Conservation (phyloP, 2,329 filamentous ascomycete species). For the Cytospora chrysosperma region DNA sequence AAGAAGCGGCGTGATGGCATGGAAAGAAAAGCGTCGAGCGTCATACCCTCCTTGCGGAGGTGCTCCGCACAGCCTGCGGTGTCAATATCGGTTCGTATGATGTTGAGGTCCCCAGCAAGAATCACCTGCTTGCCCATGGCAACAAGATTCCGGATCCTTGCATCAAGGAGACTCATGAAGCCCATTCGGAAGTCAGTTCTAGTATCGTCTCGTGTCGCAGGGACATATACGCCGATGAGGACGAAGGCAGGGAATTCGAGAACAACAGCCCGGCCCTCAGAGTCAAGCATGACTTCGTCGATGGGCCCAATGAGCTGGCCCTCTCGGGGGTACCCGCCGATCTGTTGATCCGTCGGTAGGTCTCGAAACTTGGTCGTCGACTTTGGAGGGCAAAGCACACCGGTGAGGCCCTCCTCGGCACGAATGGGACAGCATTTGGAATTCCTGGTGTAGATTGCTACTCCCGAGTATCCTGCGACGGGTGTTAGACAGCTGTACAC, state of each 20-base stretch:
- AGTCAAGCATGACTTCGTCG: conserved; percentile 74
- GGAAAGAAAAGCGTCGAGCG: conserved; percentile 70
- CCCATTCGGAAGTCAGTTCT: conserved; percentile 78
- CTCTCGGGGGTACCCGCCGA: conserved; percentile 81
- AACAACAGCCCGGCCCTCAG: conserved; percentile 86
- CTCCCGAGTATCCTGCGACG: conserved; percentile 80
- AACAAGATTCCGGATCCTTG: conserved; percentile 79
- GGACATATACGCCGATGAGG: conserved; percentile 87
- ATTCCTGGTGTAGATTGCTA: conserved; percentile 92
- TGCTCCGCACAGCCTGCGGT: conserved; percentile 71
- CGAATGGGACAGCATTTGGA: conserved; percentile 80
- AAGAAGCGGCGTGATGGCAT: conserved; percentile 73
- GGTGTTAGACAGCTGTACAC: no score
- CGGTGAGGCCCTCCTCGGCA: conserved; percentile 92
- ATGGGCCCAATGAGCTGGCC: conserved; percentile 63
- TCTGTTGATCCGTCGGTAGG: conserved; percentile 69
- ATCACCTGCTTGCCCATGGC: conserved; percentile 81
- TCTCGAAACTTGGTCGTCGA: conserved; percentile 71
- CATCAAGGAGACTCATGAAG: conserved; percentile 79
- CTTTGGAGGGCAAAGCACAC: conserved; percentile 71
- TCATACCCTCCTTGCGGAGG: conserved; percentile 67
- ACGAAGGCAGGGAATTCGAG: conserved; percentile 96
- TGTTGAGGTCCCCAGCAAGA: conserved; percentile 85
- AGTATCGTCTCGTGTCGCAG: conserved; percentile 81
- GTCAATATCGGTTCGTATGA: conserved; percentile 68